Evolutionary conservation across 2,329 filamentous ascomycete genomes (phyloP).

Genomic region (Cladobotryum protrusum): DNA sequence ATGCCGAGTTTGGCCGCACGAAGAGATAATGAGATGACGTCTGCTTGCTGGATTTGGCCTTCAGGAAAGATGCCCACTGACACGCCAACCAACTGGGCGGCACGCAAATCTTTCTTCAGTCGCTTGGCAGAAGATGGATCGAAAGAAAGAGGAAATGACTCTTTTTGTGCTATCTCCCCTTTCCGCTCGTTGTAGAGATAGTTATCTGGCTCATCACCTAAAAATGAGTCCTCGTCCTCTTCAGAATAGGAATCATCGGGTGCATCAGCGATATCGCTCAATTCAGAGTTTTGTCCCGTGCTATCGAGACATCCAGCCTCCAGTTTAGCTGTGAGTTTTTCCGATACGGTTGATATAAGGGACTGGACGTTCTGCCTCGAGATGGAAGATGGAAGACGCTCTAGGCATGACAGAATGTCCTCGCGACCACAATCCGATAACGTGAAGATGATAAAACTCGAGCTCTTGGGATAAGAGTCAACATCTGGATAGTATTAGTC

Average conservation of each 20-base stretch:
- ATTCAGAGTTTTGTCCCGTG: background rate
- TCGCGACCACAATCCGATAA: conserved; percentile 29
- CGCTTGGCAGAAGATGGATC: background rate
- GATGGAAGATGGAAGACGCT: conserved; percentile 28
- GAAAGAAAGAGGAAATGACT: background rate
- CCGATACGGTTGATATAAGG: conserved; percentile 6
- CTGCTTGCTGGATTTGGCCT: conserved; percentile 34
- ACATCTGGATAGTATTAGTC: conserved; percentile 19
- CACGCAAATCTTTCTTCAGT: conserved; percentile 34
- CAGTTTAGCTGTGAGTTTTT: conserved; percentile 1
- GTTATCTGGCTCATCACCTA: background rate
- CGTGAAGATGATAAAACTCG: conserved; percentile 39
- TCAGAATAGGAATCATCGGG: background rate
- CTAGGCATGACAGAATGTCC: conserved; percentile 39
- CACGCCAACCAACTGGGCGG: conserved; percentile 60
- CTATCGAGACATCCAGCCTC: background rate
- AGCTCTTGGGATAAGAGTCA: conserved; percentile 31
- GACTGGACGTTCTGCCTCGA: conserved; percentile 13
- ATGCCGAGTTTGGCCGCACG: conserved; percentile 65
- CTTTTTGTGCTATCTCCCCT: background rate
- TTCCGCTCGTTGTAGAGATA: background rate
- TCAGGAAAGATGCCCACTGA: conserved; percentile 57
- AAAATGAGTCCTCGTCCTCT: background rate
- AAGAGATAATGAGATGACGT: conserved; percentile 59
- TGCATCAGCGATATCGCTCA: background rate